Percentiles rank a stretch among this genome's conserved stretches.
These are phyloP conservation scores for Corchorus capsularis DNA, from an alignment of 345 rosid species.

Conservation along the genomic window DNA sequence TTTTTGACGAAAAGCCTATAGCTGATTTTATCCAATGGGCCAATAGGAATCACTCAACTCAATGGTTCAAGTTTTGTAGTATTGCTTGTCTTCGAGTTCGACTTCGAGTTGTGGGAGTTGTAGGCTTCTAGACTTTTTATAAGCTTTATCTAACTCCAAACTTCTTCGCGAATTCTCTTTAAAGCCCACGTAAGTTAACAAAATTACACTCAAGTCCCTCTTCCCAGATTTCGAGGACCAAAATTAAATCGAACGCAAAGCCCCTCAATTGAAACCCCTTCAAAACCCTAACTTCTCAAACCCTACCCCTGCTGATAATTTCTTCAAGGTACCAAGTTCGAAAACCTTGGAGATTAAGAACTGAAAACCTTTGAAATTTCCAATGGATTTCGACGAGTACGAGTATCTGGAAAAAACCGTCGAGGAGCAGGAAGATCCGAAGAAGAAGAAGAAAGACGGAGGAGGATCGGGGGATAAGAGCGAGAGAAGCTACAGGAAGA, in stretches of 20 bases:
- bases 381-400: conserved; percentile 92
- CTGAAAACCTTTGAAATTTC: conserved; percentile 16
- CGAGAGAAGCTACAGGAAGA: conserved; percentile 77
- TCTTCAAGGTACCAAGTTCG: conserved; percentile 10
- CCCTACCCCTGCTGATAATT: background rate
- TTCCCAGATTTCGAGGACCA: background rate
- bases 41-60: no score
- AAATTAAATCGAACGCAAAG: background rate
- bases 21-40: no score
- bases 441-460: conserved; percentile 48
- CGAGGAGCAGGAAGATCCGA: conserved; percentile 49
- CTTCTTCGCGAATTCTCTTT: background rate
- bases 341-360: conserved; percentile 32
- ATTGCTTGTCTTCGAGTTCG: no score
- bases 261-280: conserved; percentile 18
- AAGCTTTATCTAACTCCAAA: no score
- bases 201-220: background rate
- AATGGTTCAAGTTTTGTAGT: no score
- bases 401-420: conserved; percentile 93
- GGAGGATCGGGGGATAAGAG: conserved; percentile 48
- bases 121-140: no score
- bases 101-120: no score
- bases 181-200: background rate
- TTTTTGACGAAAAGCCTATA: no score
- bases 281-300: conserved; percentile 21